Evolutionary conservation across 148 eudicot genomes (phyloP).

Genomic region (Rheum nobile): DNA sequence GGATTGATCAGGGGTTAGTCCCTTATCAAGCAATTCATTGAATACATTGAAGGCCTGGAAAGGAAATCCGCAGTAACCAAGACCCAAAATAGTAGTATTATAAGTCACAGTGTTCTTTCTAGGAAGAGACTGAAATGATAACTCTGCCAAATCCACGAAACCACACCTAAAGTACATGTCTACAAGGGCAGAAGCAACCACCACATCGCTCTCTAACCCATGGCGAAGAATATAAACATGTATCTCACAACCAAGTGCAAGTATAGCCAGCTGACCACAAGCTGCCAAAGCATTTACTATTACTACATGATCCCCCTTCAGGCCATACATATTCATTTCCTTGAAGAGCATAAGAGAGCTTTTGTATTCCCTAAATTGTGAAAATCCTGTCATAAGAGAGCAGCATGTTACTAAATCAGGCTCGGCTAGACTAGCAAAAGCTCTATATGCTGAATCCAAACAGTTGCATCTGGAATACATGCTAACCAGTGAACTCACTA

Average conservation of each 20-base stretch:
- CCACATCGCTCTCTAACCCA: constrained; percentile 33
- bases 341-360: constrained; percentile 34
- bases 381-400: constrained; percentile 60
- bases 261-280: constrained; percentile 36
- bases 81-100: constrained; percentile 49
- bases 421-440: constrained; percentile 30
- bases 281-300: constrained; percentile 51
- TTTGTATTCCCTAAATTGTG: constrained; percentile 30
- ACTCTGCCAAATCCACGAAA: constrained; percentile 42
- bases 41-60: constrained; percentile 42
- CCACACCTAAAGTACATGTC: constrained; percentile 89
- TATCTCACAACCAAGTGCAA: constrained; percentile 51
- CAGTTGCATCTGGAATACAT: constrained; percentile 64
- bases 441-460: constrained; percentile 48
- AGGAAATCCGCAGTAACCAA: constrained; percentile 59
- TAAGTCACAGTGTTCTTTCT: constrained; percentile 35
- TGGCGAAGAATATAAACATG: constrained; percentile 63
- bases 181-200: constrained; percentile 63
- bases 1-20: constrained; percentile 50
- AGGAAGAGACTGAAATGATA: constrained; percentile 28
- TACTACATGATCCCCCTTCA: constrained; percentile 48
- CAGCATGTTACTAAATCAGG: constrained; percentile 84
- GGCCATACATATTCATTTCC: constrained; percentile 36
- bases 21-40: constrained; percentile 26
- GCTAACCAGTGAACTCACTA: constrained; percentile 51